Evolutionary conservation across 1,284 basidiomycete species (phyloP).

Genomic region (Psilocybe mexicana): DNA sequence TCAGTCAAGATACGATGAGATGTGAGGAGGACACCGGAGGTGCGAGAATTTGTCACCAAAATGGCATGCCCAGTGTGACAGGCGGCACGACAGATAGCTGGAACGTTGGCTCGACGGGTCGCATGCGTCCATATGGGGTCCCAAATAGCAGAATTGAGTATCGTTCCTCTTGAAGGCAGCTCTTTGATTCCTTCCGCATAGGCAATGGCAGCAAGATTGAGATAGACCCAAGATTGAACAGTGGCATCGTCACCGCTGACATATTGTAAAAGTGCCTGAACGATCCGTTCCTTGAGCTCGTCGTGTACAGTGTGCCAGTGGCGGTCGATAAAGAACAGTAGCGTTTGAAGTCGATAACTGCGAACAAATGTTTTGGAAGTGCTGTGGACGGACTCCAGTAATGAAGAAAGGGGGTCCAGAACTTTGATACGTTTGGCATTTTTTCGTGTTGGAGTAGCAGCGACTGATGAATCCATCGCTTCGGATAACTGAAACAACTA

Average conservation of each 20-base stretch:
- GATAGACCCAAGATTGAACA: conserved; percentile 81
- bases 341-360: conserved; percentile 68
- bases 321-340: conserved; percentile 83
- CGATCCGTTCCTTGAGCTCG: conserved; percentile 56
- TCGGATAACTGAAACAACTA: conserved; percentile 68
- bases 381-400: conserved; percentile 54
- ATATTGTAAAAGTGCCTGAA: conserved; percentile 56
- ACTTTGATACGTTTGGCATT: conserved; percentile 51
- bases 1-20: conserved; percentile 61
- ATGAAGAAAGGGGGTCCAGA: conserved; percentile 59
- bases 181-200: conserved; percentile 37
- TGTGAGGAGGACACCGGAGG: conserved; percentile 41
- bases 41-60: conserved; percentile 31
- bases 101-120: conserved; percentile 68
- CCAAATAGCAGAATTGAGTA: conserved; percentile 51
- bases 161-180: conserved; percentile 9
- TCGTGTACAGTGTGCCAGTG: conserved; percentile 68
- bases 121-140: conserved; percentile 81
- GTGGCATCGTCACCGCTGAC: conserved; percentile 64
- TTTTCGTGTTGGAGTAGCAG: conserved; percentile 20
- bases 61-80: conserved; percentile 72
- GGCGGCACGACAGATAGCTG: conserved; percentile 74
- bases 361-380: conserved; percentile 36
- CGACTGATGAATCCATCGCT: conserved; percentile 45
- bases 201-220: conserved; percentile 75